Conservation (phyloP, 2,329 filamentous ascomycete genomes). For the Bipolaris zeicola region DNA sequence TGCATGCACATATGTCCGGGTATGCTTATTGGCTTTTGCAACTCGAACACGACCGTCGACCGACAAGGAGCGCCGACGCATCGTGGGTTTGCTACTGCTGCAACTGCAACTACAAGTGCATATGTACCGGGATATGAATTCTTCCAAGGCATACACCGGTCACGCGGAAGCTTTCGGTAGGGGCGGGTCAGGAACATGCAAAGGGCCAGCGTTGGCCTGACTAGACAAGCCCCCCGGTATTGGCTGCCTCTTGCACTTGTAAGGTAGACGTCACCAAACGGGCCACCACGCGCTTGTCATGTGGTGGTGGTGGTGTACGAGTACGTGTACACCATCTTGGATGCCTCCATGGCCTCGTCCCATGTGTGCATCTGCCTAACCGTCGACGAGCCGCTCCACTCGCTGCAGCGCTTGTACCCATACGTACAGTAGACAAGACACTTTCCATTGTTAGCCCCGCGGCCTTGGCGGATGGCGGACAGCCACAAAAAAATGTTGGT, state of each 20-base stretch:
- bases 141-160: conserved; percentile 15
- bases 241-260: conserved; percentile 9
- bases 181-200: conserved; percentile 18
- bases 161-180: conserved; percentile 23
- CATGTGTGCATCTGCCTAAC: conserved; percentile 13
- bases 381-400: conserved; percentile 6
- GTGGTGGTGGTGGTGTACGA: background rate
- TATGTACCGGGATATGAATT: conserved; percentile 10
- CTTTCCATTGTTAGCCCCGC: conserved; percentile 4
- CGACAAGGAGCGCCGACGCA: background rate
- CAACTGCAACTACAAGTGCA: background rate
- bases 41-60: background rate
- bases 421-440: background rate
- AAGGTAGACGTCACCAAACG: conserved; percentile 20
- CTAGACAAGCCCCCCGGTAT: conserved; percentile 3
- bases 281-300: background rate
- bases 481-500: background rate
- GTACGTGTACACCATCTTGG: background rate
- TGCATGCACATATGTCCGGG: background rate
- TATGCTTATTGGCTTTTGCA: background rate
- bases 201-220: conserved; percentile 4
- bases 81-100: background rate
- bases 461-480: conserved; percentile 1
- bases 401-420: conserved; percentile 7
- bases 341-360: too few relatives aligned